Evolutionary conservation across 2,329 filamentous ascomycete genomes (phyloP).

Genomic region (Dothideomycetes sp.): DNA sequence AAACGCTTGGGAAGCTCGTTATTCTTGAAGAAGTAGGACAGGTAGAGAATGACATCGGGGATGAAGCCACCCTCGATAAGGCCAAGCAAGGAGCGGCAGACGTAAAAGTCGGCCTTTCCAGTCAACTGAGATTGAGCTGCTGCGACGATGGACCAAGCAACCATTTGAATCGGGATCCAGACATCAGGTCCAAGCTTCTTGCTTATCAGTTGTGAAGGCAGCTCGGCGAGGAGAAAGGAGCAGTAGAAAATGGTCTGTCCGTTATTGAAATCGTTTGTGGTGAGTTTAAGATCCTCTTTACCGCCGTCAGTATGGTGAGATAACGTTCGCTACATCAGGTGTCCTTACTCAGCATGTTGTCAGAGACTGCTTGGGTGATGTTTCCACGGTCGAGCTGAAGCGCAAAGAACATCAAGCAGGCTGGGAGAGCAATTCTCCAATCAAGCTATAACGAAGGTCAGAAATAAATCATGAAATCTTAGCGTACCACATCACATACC

Average conservation of each 20-base stretch:
- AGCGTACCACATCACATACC: background rate
- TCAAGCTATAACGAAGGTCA: background rate
- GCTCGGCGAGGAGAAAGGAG: conserved; percentile 27
- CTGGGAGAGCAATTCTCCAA: conserved; percentile 3
- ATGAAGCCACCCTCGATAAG: conserved; percentile 24
- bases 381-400: conserved; percentile 15
- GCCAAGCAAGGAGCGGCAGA: conserved; percentile 14
- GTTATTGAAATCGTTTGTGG: conserved; percentile 34
- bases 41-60: conserved; percentile 25
- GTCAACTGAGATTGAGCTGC: conserved; percentile 25
- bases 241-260: conserved; percentile 32
- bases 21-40: conserved; percentile 31
- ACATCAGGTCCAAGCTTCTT: conserved; percentile 41
- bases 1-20: conserved; percentile 30
- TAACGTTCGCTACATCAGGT: conserved; percentile 15
- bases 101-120: conserved; percentile 18
- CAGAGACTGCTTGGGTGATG: conserved; percentile 13
- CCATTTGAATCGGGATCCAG: conserved; percentile 27
- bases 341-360: conserved; percentile 29
- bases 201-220: conserved; percentile 34
- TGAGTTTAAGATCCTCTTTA: conserved; percentile 38
- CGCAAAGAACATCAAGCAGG: conserved; percentile 4
- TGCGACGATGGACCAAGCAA: conserved; percentile 24
- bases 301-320: conserved; percentile 10
- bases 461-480: background rate